Evolutionary conservation across 73 alveolate species (phyloP).

Genomic region (Paramecium biaurelia): DNA sequence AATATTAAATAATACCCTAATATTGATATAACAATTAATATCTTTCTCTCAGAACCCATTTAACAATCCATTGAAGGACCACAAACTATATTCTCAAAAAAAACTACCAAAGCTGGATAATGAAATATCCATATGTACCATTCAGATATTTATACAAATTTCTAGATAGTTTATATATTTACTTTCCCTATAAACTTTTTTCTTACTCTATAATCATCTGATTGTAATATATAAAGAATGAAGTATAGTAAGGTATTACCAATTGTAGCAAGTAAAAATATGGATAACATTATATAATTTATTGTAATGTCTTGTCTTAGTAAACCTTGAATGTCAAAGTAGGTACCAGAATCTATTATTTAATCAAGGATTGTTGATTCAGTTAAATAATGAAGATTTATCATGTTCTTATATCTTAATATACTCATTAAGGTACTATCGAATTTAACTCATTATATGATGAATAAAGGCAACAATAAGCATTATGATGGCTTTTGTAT

Average conservation of each 20-base stretch:
- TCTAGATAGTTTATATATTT: neutral
- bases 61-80: neutral
- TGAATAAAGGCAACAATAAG: neutral
- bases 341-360: neutral
- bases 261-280: neutral
- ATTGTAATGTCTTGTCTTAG: neutral
- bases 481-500: neutral
- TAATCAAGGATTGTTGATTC: neutral
- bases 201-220: neutral
- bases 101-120: neutral
- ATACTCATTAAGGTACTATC: constrained; percentile 31
- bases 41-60: neutral
- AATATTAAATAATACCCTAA: neutral
- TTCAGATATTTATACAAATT: neutral
- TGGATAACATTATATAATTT: neutral
- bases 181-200: constrained; percentile 28
- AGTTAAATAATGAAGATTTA: neutral
- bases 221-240: neutral
- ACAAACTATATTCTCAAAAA: neutral
- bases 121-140: constrained; percentile 8
- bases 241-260: neutral
- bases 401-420: neutral
- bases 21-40: neutral
- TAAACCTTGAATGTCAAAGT: constrained; percentile 1
- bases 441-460: neutral